Conservation (phyloP, 2,329 filamentous ascomycete genomes). For the Biscogniauxia mediterranea region DNA sequence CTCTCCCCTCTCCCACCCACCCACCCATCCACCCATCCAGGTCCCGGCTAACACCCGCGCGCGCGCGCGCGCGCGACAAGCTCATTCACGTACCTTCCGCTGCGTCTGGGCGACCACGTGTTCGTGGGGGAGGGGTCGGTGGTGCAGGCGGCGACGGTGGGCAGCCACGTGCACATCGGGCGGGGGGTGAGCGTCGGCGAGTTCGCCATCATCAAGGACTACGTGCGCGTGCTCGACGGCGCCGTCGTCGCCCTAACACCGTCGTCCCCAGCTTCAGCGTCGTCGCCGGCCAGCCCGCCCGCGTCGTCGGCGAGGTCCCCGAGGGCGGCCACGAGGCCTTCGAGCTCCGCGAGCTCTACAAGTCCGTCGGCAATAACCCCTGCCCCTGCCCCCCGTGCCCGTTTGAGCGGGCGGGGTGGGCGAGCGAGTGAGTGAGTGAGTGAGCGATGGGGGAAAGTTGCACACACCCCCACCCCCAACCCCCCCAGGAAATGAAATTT, state of each 20-base stretch:
- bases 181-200: conserved; percentile 74
- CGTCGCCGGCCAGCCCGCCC: conserved; percentile 78
- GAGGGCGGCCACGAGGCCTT: conserved; percentile 67
- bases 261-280: conserved; percentile 90
- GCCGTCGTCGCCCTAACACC: conserved; percentile 84
- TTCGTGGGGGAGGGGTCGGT: conserved; percentile 76
- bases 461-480: no score
- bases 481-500: no score
- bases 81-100: conserved; percentile 76
- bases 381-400: conserved; percentile 36
- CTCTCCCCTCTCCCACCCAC: no score
- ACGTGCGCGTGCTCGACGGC: conserved; percentile 81
- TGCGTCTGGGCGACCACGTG: conserved; percentile 92
- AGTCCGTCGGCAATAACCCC: conserved; percentile 60
- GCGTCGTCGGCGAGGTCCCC: conserved; percentile 77
- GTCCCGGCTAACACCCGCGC: no score
- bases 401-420: conserved; percentile 30
- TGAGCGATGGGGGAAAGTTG: no score
- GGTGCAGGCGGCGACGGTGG: conserved; percentile 80
- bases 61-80: no score
- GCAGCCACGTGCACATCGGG: conserved; percentile 84
- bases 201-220: conserved; percentile 91
- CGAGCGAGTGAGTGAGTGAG: no score
- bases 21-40: not conserved
- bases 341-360: conserved; percentile 63